Evolutionary conservation across 768 basidiomycete genomes (phyloP).

Genomic region (Termitomyces sp.): DNA sequence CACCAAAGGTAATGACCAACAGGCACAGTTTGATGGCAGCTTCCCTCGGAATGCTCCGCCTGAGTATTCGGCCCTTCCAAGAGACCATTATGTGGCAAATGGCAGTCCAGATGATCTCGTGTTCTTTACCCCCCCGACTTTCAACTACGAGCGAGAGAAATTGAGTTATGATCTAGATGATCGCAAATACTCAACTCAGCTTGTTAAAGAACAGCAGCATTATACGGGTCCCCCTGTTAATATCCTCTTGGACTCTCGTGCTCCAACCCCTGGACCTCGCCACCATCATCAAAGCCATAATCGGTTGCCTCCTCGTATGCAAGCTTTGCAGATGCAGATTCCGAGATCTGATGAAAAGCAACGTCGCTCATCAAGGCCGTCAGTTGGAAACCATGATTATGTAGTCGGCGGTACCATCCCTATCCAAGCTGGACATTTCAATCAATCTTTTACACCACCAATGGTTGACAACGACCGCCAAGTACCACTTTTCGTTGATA

Average conservation of each 20-base stretch:
- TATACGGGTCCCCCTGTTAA: background rate
- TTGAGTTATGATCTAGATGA: background rate
- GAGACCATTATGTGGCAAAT: background rate
- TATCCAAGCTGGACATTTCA: background rate
- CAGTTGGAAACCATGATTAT: background rate
- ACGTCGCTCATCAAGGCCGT: slow-evolving; percentile 9
- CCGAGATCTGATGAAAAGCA: slow-evolving; percentile 12
- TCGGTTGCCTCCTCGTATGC: slow-evolving; percentile 17
- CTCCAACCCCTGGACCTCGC: slow-evolving; percentile 6
- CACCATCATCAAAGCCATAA: slow-evolving; percentile 7
- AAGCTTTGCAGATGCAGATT: slow-evolving; percentile 15
- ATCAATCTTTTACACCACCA: slow-evolving; percentile 2
- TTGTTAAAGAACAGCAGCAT: background rate
- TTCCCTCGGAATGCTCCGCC: slow-evolving; percentile 4
- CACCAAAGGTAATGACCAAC: background rate
- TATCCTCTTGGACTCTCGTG: slow-evolving; percentile 7
- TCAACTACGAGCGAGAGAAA: background rate
- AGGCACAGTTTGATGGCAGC: background rate
- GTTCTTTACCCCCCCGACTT: background rate
- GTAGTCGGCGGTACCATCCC: background rate
- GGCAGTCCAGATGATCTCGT: background rate
- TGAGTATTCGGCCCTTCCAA: slow-evolving; percentile 8
- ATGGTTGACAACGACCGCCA: slow-evolving; percentile 10
- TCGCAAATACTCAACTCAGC: background rate
- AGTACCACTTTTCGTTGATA: slow-evolving; percentile 9